Evolutionary conservation across 2,329 filamentous ascomycete genomes (phyloP).

Genomic region (Colletotrichum orbiculare): DNA sequence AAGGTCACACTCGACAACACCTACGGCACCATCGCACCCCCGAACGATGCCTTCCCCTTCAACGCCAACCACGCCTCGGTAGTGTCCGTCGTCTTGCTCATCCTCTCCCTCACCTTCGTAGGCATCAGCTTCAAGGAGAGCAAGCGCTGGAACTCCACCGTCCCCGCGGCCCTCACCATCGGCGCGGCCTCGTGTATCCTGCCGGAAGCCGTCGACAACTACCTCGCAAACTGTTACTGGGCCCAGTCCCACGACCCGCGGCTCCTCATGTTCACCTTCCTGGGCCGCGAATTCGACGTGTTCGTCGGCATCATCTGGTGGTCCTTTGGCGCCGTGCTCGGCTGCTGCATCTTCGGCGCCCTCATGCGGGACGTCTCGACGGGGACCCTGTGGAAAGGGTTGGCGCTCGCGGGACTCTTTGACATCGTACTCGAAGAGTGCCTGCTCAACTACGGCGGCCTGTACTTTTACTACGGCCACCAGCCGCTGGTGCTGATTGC

Average conservation of each 20-base stretch:
- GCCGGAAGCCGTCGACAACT: constrained; percentile 7
- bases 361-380: constrained; percentile 2
- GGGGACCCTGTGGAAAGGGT: not conserved
- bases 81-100: constrained; percentile 6
- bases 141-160: constrained; percentile 4
- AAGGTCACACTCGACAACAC: not conserved
- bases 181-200: constrained; percentile 8
- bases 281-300: constrained; percentile 8
- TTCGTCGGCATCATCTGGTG: constrained; percentile 27
- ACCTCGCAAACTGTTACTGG: constrained; percentile 14
- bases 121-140: constrained; percentile 2
- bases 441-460: constrained; percentile 15
- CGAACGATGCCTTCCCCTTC: constrained; percentile 9
- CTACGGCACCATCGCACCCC: not conserved
- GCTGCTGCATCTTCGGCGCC: constrained; percentile 13
- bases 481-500: constrained; percentile 14
- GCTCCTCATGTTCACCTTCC: constrained; percentile 9
- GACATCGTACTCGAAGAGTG: constrained; percentile 24
- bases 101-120: constrained; percentile 5
- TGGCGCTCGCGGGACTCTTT: not conserved
- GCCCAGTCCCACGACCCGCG: constrained; percentile 7
- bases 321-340: constrained; percentile 16
- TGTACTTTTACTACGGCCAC: constrained; percentile 22
- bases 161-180: not conserved
- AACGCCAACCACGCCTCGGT: not conserved